These are phyloP conservation scores for Auricularia heimuer DNA, from an alignment of 768 basidiomycete genomes.

Conservation along the genomic window DNA sequence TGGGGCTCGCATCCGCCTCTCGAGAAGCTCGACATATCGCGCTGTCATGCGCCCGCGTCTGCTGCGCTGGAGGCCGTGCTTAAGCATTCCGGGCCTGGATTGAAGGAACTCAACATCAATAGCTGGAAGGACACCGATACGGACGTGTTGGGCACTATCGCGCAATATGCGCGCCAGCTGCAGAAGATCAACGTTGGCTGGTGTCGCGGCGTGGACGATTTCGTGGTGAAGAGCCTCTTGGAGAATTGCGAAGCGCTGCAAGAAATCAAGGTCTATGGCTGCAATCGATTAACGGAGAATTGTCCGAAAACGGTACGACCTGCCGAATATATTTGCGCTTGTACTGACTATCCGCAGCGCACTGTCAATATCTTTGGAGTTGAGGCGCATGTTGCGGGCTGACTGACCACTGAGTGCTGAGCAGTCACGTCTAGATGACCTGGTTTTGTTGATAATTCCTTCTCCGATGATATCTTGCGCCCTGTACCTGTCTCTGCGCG, in stretches of 20 bases:
- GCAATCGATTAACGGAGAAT: slow-evolving; percentile 36
- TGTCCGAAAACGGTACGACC: slow-evolving; percentile 40
- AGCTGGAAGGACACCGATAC: slow-evolving; percentile 58
- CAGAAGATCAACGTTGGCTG: slow-evolving; percentile 70
- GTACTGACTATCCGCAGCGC: slow-evolving; percentile 4
- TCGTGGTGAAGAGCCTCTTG: slow-evolving; percentile 61
- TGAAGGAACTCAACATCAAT: slow-evolving; percentile 63
- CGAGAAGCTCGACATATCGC: slow-evolving; percentile 45
- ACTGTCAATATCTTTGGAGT: slow-evolving; percentile 16
- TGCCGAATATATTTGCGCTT: not conserved
- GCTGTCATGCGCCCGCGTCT: slow-evolving; percentile 45
- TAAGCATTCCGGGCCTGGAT: slow-evolving; percentile 47
- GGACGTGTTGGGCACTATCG: slow-evolving; percentile 31
- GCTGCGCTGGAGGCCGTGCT: slow-evolving; percentile 54
- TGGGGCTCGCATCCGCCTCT: slow-evolving; percentile 43
- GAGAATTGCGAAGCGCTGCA: slow-evolving; percentile 26
- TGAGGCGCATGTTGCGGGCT: slow-evolving; percentile 10
- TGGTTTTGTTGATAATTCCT: too few relatives aligned
- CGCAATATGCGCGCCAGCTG: slow-evolving; percentile 32
- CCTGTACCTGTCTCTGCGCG: too few relatives aligned
- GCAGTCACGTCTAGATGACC: too few relatives aligned
- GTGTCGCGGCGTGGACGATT: slow-evolving; percentile 78
- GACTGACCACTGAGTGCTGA: not conserved
- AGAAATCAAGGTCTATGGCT: slow-evolving; percentile 46
- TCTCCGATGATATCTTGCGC: too few relatives aligned